Percentiles rank a stretch among this genome's conserved stretches.
Evolutionary conservation across 2,329 filamentous ascomycete genomes (phyloP).

Genomic region (Verticillium isaacii): DNA sequence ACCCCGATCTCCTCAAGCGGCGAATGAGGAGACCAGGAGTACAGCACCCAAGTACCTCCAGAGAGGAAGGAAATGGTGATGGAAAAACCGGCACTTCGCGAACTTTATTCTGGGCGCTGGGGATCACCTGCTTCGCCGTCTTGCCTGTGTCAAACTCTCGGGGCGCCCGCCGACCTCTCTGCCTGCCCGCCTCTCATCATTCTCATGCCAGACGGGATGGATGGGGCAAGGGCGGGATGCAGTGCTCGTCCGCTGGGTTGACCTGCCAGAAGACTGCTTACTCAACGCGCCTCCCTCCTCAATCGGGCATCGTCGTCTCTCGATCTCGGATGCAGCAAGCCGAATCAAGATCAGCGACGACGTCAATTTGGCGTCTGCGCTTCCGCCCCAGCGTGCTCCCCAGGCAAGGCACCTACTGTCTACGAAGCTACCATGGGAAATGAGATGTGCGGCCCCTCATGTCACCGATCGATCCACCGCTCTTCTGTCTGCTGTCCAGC

Average conservation of each 20-base stretch:
- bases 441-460: no score
- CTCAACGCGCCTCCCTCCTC: not conserved
- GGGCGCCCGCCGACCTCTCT: not conserved
- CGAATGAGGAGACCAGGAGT: not conserved
- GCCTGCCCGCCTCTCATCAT: not conserved
- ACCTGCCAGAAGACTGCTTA: not conserved
- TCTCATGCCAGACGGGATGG: not conserved
- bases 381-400: no score
- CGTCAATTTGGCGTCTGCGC: no score
- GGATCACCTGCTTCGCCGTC: not conserved
- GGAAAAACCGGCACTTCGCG: not conserved
- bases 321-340: not conserved
- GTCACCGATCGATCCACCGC: no score
- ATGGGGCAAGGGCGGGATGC: not conserved
- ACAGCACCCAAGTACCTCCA: not conserved
- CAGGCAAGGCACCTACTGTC: no score
- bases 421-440: no score
- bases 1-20: not conserved
- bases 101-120: not conserved
- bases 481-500: no score
- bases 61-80: not conserved
- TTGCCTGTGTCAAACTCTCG: not conserved
- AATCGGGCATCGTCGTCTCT: not conserved
- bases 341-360: not conserved
- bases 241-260: not conserved